Conservation (phyloP, 2,329 filamentous ascomycete species). For the Epichloe uncinata region DNA sequence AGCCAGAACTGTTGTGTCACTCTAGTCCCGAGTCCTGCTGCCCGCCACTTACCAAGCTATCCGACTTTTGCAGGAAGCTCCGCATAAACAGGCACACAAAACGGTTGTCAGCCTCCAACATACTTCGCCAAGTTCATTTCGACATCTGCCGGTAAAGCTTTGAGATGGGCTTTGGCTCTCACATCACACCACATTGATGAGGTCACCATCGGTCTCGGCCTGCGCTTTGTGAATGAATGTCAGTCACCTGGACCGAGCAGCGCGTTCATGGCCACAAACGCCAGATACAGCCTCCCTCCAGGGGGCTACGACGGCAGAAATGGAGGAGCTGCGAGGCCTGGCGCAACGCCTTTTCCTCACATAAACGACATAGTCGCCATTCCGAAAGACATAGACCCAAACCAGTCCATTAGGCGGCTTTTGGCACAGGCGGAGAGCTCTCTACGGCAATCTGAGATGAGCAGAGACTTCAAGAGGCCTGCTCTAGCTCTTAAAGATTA, state of each 20-base stretch:
- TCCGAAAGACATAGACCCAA: slow-evolving; percentile 31
- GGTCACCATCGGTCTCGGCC: neutral
- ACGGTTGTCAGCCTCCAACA: neutral
- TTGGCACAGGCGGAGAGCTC: slow-evolving; percentile 38
- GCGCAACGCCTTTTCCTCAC: slow-evolving; percentile 30
- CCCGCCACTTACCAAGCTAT: neutral
- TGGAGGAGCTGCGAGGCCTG: slow-evolving; percentile 14
- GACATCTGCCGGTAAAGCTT: neutral
- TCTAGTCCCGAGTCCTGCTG: neutral
- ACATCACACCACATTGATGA: slow-evolving; percentile 3
- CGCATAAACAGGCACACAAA: neutral
- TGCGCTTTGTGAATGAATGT: slow-evolving; percentile 2
- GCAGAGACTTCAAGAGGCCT: slow-evolving; percentile 49
- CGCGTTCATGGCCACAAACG: slow-evolving; percentile 18
- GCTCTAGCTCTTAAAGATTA: slow-evolving; percentile 76
- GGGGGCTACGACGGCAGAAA: slow-evolving; percentile 15
- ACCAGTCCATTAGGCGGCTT: slow-evolving; percentile 39
- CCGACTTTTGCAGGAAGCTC: neutral
- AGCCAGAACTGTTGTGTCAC: neutral
- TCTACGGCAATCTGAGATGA: slow-evolving; percentile 46
- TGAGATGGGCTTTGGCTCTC: neutral
- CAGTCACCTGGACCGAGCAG: slow-evolving; percentile 1
- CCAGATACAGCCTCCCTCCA: slow-evolving; percentile 17
- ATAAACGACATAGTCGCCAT: slow-evolving; percentile 39
- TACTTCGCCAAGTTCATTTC: neutral